Evolutionary conservation across 2,329 filamentous ascomycete genomes (phyloP).

Genomic region (Cytospora piceicola): DNA sequence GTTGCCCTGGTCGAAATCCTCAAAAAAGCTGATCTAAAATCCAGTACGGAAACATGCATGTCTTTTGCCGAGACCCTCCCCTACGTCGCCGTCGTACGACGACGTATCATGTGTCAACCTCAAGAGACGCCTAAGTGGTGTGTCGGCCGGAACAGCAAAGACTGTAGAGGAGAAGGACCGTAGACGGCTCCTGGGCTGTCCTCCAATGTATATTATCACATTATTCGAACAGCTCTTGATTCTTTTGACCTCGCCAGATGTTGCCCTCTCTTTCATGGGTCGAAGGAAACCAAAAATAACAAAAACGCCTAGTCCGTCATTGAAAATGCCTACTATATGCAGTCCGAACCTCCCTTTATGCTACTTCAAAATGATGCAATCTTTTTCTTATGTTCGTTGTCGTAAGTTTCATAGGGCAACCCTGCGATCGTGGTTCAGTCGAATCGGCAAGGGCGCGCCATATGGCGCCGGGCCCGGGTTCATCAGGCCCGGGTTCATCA

Average conservation of each 20-base stretch:
- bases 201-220: constrained; percentile 24
- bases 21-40: neutral
- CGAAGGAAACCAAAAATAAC: constrained; percentile 14
- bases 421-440: constrained; percentile 19
- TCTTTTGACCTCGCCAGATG: constrained; percentile 7
- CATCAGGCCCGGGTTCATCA: constrained; percentile 38
- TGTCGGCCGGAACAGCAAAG: neutral
- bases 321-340: constrained; percentile 21
- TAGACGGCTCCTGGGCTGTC: neutral
- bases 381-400: constrained; percentile 16
- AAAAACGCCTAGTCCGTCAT: constrained; percentile 12
- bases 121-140: neutral
- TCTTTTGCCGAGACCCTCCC: neutral
- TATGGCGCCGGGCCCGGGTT: constrained; percentile 31
- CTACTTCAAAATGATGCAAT: constrained; percentile 19
- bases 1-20: neutral
- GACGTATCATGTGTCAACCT: neutral
- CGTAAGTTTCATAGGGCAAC: constrained; percentile 16
- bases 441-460: constrained; percentile 17
- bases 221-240: constrained; percentile 17
- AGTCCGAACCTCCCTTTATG: constrained; percentile 13
- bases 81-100: neutral
- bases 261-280: constrained; percentile 12
- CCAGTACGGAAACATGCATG: neutral
- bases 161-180: neutral